Evolutionary conservation across 129 eudicot genomes (phyloP), one percentile per base, ranked within the genome.

Genomic region (Daucus carota): DNA sequence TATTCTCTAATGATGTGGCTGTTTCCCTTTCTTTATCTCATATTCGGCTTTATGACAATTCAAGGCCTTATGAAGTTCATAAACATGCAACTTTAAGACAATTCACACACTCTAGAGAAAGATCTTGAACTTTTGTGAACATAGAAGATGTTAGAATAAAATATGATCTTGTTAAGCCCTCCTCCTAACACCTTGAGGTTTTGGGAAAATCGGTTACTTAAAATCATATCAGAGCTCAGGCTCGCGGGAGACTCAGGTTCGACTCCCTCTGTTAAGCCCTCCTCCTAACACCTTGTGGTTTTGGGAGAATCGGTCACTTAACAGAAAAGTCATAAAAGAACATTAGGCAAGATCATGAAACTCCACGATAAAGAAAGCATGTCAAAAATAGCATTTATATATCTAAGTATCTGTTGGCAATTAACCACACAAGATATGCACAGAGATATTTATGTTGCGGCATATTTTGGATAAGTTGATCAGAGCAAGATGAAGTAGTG

Each of bases 401-500:
- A 54, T 50, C 60, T 42, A n/a, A 40, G 74, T 41, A n/a, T 12
- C 7, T 70, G 26, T 10, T 12, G 33, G 20, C n/a, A 8, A 41
- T 70, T 28, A 22, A 5, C 9, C 32, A n/a, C 18, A 33, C 3
- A 11, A 41, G 22, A 41, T 41, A 70, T 22, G 14, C 22, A 42
- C 11, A 70, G 38, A 24, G 38, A 36, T n/a, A 20, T 50, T n/a
- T 11, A 70, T 59, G 34, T 28, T 15, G 5, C 34, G 7, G 12
- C 60, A 50, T 50, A 18, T 50, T 20, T 50, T 20, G 62, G 28
- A 8, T n/a, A n/a, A 57, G 5, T 57, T 57, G 65, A 57, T 57
- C 47, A 42, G 70, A 63, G 77, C 47, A 70, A 52, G 76, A 20
- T 57, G 47, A 45, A 79, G 34, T 11, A 72, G 74, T 42, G 63